Base-by-base conservation (phyloP, 306 rosid genomes). In the Sicyos edulis region DNA sequence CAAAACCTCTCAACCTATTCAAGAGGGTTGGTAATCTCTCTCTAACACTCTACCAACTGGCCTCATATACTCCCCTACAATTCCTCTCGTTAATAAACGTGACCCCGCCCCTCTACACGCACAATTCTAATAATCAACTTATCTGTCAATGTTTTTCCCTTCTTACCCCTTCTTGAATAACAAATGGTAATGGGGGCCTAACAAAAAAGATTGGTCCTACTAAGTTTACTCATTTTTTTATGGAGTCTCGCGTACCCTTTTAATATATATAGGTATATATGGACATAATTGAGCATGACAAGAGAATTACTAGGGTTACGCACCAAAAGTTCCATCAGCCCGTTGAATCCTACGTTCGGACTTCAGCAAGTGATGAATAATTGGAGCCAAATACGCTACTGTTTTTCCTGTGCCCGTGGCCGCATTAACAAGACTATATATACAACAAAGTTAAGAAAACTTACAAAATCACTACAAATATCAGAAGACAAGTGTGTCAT, bases 351-450 rank as follows among this genome's bases (percentile, higher is more conserved):
- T 76, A 32, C 83, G 82, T 34, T 83, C 76, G 53, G 78, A 79
- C 49, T 74, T 78, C 80, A 81, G 89, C 84, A 93, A 79, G 74
- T 81, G 85, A 82, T 91, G 96, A 73, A 93, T 66, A 14, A 93
- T 84, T 0, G 99, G 99, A 82, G 91, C 96, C 79, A 93, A 64
- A 76, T 91, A 93, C 4, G 95, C 95, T 65, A 83, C 69, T 13
- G 97, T 93, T 73, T 93, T 93, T 55, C 99, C 99, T 1, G 97
- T 88, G 44, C 97, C 97, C 3, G 97, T 91, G 57, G 96, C 84
- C 50, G 99, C 97, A 80, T 93, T 90, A 61, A 93, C 92, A 20
- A 93, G 78, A 57, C 96, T 37, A 37, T 37, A 37, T 91, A 74
- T 50, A 73, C 9, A 17, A 19, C 6, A 44, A 49, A 32, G 61